Conservation (phyloP, 1,284 basidiomycete species). For the Flammula alnicola region DNA sequence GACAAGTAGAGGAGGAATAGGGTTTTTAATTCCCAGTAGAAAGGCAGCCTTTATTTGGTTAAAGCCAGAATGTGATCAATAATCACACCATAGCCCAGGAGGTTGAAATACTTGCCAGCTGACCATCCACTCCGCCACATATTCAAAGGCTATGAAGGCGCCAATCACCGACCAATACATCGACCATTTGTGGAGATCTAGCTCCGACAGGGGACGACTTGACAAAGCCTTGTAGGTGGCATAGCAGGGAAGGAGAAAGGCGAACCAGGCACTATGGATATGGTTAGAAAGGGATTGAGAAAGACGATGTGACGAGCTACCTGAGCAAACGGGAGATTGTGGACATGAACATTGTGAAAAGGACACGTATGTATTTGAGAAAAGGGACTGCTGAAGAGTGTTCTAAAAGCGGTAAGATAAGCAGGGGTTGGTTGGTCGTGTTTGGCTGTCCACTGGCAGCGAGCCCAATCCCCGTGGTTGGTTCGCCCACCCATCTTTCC, state of each 20-base stretch:
- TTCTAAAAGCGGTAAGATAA: too few species aligned
- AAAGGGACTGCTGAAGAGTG: too few species aligned
- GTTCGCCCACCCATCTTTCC: slow-evolving; percentile 34
- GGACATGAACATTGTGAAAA: slow-evolving; percentile 48
- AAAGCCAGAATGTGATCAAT: slow-evolving; percentile 16
- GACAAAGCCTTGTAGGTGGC: slow-evolving; percentile 71
- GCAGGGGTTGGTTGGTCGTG: too few species aligned
- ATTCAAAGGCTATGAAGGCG: slow-evolving; percentile 67
- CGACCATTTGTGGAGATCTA: slow-evolving; percentile 60
- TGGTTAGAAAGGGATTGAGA: slow-evolving; percentile 2
- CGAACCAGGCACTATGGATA: slow-evolving; percentile 68
- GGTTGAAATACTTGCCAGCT: slow-evolving; percentile 59
- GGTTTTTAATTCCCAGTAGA: slow-evolving; percentile 79
- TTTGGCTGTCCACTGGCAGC: too few species aligned
- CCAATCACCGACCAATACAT: slow-evolving; percentile 68
- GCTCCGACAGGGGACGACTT: slow-evolving; percentile 58
- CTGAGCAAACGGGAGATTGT: slow-evolving; percentile 49
- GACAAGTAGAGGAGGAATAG: slow-evolving; percentile 74
- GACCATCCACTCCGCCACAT: slow-evolving; percentile 68
- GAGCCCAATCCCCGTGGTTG: too few species aligned
- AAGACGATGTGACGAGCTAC: slow-evolving; percentile 19
- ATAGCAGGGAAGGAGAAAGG: slow-evolving; percentile 65
- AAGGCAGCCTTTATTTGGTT: slow-evolving; percentile 64
- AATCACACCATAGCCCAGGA: too few species aligned
- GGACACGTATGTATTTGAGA: too few species aligned